Evolutionary conservation across 768 basidiomycete genomes (phyloP).

Genomic region (Podaxis pistillaris): DNA sequence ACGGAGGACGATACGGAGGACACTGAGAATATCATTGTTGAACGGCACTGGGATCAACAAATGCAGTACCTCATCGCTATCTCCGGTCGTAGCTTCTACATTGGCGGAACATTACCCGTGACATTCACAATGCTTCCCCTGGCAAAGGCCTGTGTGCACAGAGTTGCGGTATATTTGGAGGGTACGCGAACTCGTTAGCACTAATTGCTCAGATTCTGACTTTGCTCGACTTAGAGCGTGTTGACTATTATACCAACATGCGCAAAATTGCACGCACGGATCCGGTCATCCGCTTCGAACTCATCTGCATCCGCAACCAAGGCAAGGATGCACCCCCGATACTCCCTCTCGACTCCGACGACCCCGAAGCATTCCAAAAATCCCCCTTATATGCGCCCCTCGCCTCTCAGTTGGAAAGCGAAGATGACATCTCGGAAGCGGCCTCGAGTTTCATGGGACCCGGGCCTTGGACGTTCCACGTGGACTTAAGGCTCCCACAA

Average conservation of each 20-base stretch:
- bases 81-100: slow-evolving; percentile 71
- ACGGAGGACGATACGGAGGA: slow-evolving; percentile 87
- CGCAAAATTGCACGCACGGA: slow-evolving; percentile 71
- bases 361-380: slow-evolving; percentile 54
- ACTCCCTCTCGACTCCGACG: slow-evolving; percentile 76
- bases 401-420: slow-evolving; percentile 31
- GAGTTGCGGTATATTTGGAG: slow-evolving; percentile 73
- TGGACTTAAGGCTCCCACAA: slow-evolving; percentile 64
- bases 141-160: slow-evolving; percentile 78
- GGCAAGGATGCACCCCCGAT: slow-evolving; percentile 59
- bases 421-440: slow-evolving; percentile 53
- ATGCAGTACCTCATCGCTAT: slow-evolving; percentile 78
- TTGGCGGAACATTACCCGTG: slow-evolving; percentile 82
- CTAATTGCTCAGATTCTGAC: neutral
- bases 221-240: slow-evolving; percentile 52
- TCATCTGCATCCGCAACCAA: slow-evolving; percentile 60
- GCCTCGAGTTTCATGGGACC: slow-evolving; percentile 66
- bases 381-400: slow-evolving; percentile 62
- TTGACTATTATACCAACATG: slow-evolving; percentile 75
- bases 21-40: slow-evolving; percentile 74
- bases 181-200: slow-evolving; percentile 43
- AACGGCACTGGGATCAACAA: slow-evolving; percentile 90
- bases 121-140: slow-evolving; percentile 81
- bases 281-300: slow-evolving; percentile 52
- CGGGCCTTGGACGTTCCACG: slow-evolving; percentile 86